Base-by-base conservation (phyloP, 352 stramenopile species). In the Thraustochytrium sp. region DNA sequence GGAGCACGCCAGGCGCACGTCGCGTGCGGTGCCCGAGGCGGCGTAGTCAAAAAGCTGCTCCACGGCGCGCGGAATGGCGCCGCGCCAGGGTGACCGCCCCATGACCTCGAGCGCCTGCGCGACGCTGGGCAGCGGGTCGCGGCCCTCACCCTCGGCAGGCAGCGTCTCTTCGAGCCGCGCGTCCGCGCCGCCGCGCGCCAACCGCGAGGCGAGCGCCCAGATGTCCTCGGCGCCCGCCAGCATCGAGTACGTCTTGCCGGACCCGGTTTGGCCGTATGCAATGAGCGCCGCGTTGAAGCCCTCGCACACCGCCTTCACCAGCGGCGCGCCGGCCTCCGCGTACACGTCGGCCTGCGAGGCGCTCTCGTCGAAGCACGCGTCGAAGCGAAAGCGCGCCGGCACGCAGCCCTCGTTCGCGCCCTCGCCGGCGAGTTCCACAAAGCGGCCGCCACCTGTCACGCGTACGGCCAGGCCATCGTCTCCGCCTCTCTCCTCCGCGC, bases 51-150 rank as follows among this genome's bases (percentile, higher is more conserved):
- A 96, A 21, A 96, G 82, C 63, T 90, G 90, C 73, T 92, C 86
- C 18, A 96, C 87, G 1, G 92, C 90, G 37, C 91, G 90, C 37
- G 92, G 92, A 55, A 96, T 96, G 31, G 96, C 83, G 40, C 92
- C 92, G 87, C 91, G 92, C 46, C 85, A 72, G 9, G 59, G 59
- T 11, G 59, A 72, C 21, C 59, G 42, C 8, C 59, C 59, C 42
- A 72, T 72, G 11, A 72, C 36, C 2, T 72, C 59, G 23, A 72
- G 59, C 11, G 59, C 59, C 21, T 72, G 13, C 40, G 21, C 59
- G 40, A 72, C 26, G 36, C 34, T n/a, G 40, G 29, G 13, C 8
- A n/a, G 36, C 13, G 42, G n/a, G n/a, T n/a, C n/a, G n/a, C n/a
- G n/a, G n/a, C n/a, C n/a, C 26, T 18, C 89, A 1, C 96, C 90